Base-by-base conservation (phyloP, 2,329 filamentous ascomycete genomes). In the Fusarium penzigii region DNA sequence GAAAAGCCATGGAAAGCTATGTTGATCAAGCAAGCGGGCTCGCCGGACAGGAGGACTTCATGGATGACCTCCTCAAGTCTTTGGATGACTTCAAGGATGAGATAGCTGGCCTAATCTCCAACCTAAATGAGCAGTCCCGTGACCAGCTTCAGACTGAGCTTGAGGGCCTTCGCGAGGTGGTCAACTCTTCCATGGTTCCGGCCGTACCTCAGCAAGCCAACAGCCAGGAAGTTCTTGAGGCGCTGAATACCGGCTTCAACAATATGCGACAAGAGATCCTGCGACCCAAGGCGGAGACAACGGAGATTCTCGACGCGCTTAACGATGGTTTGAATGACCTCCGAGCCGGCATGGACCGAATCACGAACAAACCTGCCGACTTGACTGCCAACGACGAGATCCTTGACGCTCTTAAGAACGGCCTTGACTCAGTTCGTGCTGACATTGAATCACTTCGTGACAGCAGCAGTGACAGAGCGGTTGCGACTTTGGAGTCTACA, bases 331-430 rank as follows among this genome's bases (percentile, higher is more conserved):
- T 97, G 7, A 86, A 89, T 56, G 86, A 87, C 44, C 78, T 97
- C 9, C 85, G 89, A 25, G 78, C 79, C 29, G 88, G 91, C 55
- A 87, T 97, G 51, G 92, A 96, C 52, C 81, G 79, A 65, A 80
- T 94, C 14, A 78, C 85, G 17, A 86, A 93, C 67, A 94, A 91
- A 72, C 89, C 92, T 6, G 77, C 84, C 1, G 92, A 96, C 63
- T 81, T 93, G 70, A 92, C 88, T 1, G 86, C 90, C 51, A 93
- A 89, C 53, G 90, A 96, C 58, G 92, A 97, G 71, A 92, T 97
- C 47, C 78, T 97, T 1, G 90, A 96, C 53, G 90, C 90, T 0
- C 79, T 97, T 50, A 95, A 89, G 68, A 81, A 86, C n/a, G 92
- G 92, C 0, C 77, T 97, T 9, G 85, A 88, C 41, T 82, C 81